Conservation (phyloP, 352 stramenopile genomes). For the Phytophthora pluvialis region DNA sequence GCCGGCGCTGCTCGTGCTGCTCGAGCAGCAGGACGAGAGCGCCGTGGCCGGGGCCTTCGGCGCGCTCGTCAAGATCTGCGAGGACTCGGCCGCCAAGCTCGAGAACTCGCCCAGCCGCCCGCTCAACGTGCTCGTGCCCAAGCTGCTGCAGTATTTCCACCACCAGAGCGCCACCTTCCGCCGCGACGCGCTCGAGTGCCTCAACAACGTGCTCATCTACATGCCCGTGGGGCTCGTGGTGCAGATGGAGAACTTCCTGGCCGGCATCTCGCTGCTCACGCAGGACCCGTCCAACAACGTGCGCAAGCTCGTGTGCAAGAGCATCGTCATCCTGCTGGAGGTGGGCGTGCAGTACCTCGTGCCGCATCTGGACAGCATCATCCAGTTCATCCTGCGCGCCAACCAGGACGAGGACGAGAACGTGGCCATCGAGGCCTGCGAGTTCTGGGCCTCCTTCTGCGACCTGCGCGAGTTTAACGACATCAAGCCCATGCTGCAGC, state of each 20-base stretch:
- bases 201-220: conserved; percentile 92
- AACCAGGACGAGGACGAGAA: conserved; percentile 88
- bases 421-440: conserved; percentile 89
- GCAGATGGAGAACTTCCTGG: conserved; percentile 91
- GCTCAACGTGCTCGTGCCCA: conserved; percentile 88
- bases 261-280: conserved; percentile 89
- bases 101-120: conserved; percentile 88
- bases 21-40: conserved; percentile 69
- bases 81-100: conserved; percentile 90
- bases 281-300: conserved; percentile 85
- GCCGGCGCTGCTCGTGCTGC: conserved; percentile 61
- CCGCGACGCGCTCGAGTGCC: conserved; percentile 86
- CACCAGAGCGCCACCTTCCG: conserved; percentile 81
- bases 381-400: conserved; percentile 91
- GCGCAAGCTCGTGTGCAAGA: conserved; percentile 90
- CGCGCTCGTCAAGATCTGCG: conserved; percentile 89
- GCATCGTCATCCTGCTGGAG: conserved; percentile 90
- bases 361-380: conserved; percentile 90
- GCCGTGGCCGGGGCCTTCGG: conserved; percentile 86
- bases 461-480: conserved; percentile 91
- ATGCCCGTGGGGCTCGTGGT: conserved; percentile 88
- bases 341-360: conserved; percentile 91
- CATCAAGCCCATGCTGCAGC: conserved; percentile 89
- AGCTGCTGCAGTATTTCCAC: conserved; percentile 90
- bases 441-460: conserved; percentile 93